Evolutionary conservation across 441 rosid genomes (phyloP), one percentile per base, ranked within the genome.

Genomic region (Mallotus repandus): DNA sequence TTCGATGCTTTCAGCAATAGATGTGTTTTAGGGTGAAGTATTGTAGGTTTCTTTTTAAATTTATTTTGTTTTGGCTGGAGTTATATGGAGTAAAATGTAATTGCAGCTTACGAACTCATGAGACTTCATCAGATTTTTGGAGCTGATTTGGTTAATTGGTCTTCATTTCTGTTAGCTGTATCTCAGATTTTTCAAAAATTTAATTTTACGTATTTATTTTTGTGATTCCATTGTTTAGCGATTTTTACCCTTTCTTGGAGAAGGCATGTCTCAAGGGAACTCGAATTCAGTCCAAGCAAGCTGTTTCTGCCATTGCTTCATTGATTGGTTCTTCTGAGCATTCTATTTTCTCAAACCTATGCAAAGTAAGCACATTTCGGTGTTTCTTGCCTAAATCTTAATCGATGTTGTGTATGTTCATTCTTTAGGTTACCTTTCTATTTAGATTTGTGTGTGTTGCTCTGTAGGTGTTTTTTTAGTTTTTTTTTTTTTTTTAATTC

Each of bases 261-360:
- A 87, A 72, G 77, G 63, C 83, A 66, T 91, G 97, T 83, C 81
- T 86, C 67, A 91, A 85, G 76, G 98, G 99, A 72, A 87, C 94
- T 81, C 95, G 99, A 59, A 49, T 80, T 60, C 97, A 91, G 84
- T 84, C 98, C 46, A 96, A 96, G 84, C 76, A 74, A 75, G 98
- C 96, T 79, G 97, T 93, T 81, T 90, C 93, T 46, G 94, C 98
- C 60, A 87, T 96, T 70, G 89, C 90, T 84, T 87, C 93, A 57
- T 70, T 96, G 74, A 74, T 80, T 74, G 85, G 85, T 74, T 76
- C 86, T 76, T 88, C 98, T 53, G 85, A 84, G 63, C 80, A 84
- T 63, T 76, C 48, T 70, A 78, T 86, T 76, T 80, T 88, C 72
- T 76, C 89, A 46, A 86, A 89, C 66, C 80, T 96, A 71, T 87